These are phyloP conservation scores for Lactifluus piperatus DNA, from an alignment of 768 basidiomycete species.

Conservation along the genomic window DNA sequence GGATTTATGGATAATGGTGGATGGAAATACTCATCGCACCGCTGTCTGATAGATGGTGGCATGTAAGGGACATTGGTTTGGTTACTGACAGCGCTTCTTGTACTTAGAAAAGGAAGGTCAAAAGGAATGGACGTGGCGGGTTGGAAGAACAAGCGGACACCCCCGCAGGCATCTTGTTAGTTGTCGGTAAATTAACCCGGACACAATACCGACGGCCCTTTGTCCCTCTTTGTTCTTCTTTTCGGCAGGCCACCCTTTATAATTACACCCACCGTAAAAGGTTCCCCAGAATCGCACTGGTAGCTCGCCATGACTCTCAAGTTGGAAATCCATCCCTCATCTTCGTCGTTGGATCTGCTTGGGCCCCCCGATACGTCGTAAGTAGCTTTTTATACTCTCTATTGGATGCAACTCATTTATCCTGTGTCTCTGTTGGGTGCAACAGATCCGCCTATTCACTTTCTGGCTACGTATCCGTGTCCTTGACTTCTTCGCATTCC, in stretches of 20 bases:
- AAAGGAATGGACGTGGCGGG: not conserved
- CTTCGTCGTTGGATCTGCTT: conserved; percentile 55
- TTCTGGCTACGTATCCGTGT: conserved; percentile 68
- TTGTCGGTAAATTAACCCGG: too few species aligned
- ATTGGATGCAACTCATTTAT: not conserved
- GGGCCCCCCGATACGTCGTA: conserved; percentile 60
- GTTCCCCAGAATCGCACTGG: not conserved
- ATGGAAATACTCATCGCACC: not conserved
- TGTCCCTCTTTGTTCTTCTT: conserved; percentile 3
- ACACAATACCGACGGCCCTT: not conserved
- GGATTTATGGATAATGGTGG: not conserved
- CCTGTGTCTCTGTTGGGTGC: not conserved
- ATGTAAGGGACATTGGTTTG: not conserved
- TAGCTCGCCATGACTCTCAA: conserved; percentile 71
- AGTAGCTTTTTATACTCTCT: conserved; percentile 25
- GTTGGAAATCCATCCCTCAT: conserved; percentile 52
- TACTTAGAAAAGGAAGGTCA: conserved; percentile 1
- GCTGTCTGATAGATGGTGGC: not conserved
- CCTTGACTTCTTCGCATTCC: conserved; percentile 47
- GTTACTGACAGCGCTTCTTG: conserved; percentile 10
- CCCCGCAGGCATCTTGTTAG: not conserved
- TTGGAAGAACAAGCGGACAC: conserved; percentile 1
- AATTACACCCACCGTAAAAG: not conserved
- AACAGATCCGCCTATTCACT: conserved; percentile 81
- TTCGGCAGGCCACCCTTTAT: not conserved